A percentile compares a stretch with the other conserved stretches of the same genome.
These are phyloP conservation scores for Pyrus communis DNA, from an alignment of 306 rosid species.

Conservation along the genomic window DNA sequence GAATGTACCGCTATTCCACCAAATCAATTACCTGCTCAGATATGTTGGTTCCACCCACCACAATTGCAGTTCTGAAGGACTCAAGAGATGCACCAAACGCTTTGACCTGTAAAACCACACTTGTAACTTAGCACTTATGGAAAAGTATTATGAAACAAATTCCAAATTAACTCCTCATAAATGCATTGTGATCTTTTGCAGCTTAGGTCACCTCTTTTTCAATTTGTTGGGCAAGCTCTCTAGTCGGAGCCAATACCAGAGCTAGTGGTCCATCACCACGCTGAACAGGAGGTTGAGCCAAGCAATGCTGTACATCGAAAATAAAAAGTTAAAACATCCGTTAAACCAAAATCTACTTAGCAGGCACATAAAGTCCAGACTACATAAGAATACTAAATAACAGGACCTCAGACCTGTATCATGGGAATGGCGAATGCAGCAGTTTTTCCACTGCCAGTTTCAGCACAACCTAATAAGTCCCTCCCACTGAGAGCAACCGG, in stretches of 20 bases:
- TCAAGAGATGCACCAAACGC: conserved; percentile 75
- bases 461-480: conserved; percentile 86
- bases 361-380: conserved; percentile 2
- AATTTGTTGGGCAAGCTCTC: conserved; percentile 92
- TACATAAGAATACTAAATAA: conserved; percentile 12
- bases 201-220: conserved; percentile 63
- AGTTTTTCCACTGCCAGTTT: conserved; percentile 90
- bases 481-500: conserved; percentile 77
- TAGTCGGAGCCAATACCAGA: conserved; percentile 81
- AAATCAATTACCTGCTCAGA: conserved; percentile 62
- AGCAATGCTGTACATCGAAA: conserved; percentile 53
- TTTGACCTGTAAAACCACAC: conserved; percentile 55
- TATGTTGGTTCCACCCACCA: conserved; percentile 84
- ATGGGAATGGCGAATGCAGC: conserved; percentile 84
- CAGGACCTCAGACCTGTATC: conserved; percentile 56
- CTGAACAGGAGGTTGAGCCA: conserved; percentile 60
- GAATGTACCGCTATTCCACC: neutral
- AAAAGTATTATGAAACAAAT: neutral
- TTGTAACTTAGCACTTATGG: neutral
- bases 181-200: neutral
- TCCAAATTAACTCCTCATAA: conserved; percentile 4
- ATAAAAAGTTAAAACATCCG: neutral
- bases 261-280: conserved; percentile 83
- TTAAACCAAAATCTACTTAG: neutral
- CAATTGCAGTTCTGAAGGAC: conserved; percentile 69